Evolutionary conservation across 306 rosid genomes (phyloP).

Genomic region (Cucumis sativus): Cucumber_9930_V3 NC_026656.2:13127501-13128000

Average conservation of each 20-base stretch:
- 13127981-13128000: constrained; percentile 29
- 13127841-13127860: neutral
- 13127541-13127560: neutral
- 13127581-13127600: constrained; percentile 12
- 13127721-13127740: constrained; percentile 12
- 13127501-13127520: neutral
- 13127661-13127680: constrained; percentile 24
- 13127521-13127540: neutral
- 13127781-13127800: constrained; percentile 15
- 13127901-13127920: constrained; percentile 27
- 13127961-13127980: constrained; percentile 38
- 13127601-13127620: neutral
- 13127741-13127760: constrained; percentile 26
- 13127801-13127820: constrained; percentile 32
- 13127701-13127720: neutral
- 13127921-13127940: constrained; percentile 33
- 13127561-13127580: constrained; percentile 5
- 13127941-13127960: constrained; percentile 21
- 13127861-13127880: constrained; percentile 21
- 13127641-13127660: constrained; percentile 34
- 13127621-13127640: constrained; percentile 22
- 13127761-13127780: constrained; percentile 20
- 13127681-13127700: constrained; percentile 20
- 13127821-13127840: constrained; percentile 21
- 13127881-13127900: constrained; percentile 22